These are phyloP conservation scores for Pascua guehoae DNA, from an alignment of 1,284 basidiomycete species.

Conservation along the genomic window DNA sequence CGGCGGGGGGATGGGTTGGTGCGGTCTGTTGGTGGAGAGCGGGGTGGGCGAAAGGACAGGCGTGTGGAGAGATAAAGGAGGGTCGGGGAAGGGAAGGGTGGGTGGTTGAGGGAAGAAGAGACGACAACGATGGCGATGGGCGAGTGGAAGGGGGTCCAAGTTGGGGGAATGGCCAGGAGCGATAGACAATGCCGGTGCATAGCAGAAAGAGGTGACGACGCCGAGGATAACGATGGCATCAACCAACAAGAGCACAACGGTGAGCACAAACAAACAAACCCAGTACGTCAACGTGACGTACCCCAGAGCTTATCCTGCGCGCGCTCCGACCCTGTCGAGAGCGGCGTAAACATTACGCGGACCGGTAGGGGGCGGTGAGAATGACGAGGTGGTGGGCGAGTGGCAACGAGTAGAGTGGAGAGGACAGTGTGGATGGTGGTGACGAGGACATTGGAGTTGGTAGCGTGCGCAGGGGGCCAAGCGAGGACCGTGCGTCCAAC, in stretches of 20 bases:
- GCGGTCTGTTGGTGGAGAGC: conserved; percentile 2
- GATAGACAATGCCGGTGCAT: background rate
- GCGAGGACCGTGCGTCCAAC: no score
- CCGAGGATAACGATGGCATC: background rate
- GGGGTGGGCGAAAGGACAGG: background rate
- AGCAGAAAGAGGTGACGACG: background rate
- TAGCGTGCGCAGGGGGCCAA: no score
- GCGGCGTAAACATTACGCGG: conserved; percentile 44
- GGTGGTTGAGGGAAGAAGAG: background rate
- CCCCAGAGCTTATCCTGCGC: conserved; percentile 48
- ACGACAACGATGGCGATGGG: background rate
- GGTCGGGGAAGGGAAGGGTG: background rate
- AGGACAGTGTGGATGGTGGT: no score
- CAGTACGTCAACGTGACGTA: conserved; percentile 21
- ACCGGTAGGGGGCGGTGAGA: no score
- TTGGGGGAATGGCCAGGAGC: background rate
- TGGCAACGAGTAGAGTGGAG: no score
- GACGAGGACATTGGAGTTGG: no score
- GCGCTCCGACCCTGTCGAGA: conserved; percentile 47
- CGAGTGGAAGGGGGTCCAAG: background rate
- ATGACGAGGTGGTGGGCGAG: no score
- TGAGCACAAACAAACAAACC: background rate
- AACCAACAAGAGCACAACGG: background rate
- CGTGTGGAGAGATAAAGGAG: background rate
- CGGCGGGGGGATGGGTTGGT: background rate